phyloP scores from a whole-genome alignment of 2,329 filamentous ascomycete genomes.

The Setomelanomma holmii region DNA sequence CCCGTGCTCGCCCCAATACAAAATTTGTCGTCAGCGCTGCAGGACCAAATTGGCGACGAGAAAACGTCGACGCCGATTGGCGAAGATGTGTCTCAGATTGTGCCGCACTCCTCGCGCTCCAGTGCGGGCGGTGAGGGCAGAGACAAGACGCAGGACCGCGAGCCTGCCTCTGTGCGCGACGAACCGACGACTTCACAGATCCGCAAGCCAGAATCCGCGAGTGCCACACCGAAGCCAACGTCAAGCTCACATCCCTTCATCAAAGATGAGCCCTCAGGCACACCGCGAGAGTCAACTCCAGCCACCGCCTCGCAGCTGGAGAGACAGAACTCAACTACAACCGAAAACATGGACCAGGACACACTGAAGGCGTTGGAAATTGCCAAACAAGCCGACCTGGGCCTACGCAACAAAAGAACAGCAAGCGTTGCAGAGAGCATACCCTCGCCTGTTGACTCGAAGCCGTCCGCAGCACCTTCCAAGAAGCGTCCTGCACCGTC shows the following conservation, averaged over 20 bases:
- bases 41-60: constrained; percentile 26
- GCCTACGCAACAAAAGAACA: constrained; percentile 45
- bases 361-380: constrained; percentile 53
- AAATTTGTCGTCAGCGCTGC: constrained; percentile 31
- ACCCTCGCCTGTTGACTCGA: constrained; percentile 50
- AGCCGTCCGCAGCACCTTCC: constrained; percentile 35
- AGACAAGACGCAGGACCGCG: constrained; percentile 36
- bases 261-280: constrained; percentile 51
- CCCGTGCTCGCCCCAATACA: constrained; percentile 53
- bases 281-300: constrained; percentile 47
- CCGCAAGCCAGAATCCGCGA: constrained; percentile 27
- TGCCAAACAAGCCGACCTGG: constrained; percentile 55
- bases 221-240: constrained; percentile 11
- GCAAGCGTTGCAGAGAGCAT: constrained; percentile 49
- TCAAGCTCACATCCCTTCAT: constrained; percentile 31
- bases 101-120: constrained; percentile 19
- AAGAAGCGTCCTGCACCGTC: constrained; percentile 56
- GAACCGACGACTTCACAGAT: constrained; percentile 37
- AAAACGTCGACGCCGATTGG: constrained; percentile 22
- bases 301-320: constrained; percentile 26
- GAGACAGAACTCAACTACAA: constrained; percentile 27
- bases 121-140: constrained; percentile 13
- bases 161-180: constrained; percentile 40
- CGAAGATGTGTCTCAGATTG: constrained; percentile 33
- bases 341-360: constrained; percentile 44